Base-by-base conservation (phyloP, 2,329 filamentous ascomycete genomes). In the Anisogramma anomala region DNA sequence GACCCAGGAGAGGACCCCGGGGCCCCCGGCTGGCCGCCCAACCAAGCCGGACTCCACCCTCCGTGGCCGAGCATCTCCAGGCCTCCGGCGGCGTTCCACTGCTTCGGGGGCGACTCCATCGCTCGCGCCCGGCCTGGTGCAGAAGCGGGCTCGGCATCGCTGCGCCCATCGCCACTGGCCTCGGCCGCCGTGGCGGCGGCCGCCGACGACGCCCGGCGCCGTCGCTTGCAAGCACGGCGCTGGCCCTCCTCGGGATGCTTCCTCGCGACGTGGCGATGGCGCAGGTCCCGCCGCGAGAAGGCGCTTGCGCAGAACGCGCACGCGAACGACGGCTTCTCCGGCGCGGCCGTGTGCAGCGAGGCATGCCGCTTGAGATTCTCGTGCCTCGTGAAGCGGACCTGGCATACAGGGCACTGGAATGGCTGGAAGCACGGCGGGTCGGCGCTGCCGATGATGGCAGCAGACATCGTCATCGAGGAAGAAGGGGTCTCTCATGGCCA, bases 361-460 rank as follows among this genome's bases (percentile, higher is more conserved):
- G 62, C 55, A 55, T 66, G 63, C 36, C 62, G 60, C 46, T 65
- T 64, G 45, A 63, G 58, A 40, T 63, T 63, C 50, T 63, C 60
- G 36, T 62, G 57, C 20, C 60, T 54, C 20, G 60, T 62, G 33
- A 63, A 62, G 22, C 58, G 60, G 38, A 51, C 56, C 33, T 53
- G 54, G 42, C 63, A 65, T 38, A 64, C 40, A 20, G 50, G 45
- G 48, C 62, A 66, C 48, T 66, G 56, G 39, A 63, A 65, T 8
- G 62, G 62, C 45, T 65, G 62, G 34, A 42, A 38, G 25, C 41
- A 33, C 17, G 36, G 40, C 35, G 28, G 18, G 18, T 42, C 39
- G 14, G 32, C 19, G 18, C n/a, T 20, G 13, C n/a, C 17, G 13
- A 34, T 10, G 15, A 31, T 27, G 25, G 36, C 36, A 28, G 36